These are phyloP conservation scores for Cryptosporidium muris DNA, from an alignment of 169 alveolate genomes.

Conservation along the genomic window DNA sequence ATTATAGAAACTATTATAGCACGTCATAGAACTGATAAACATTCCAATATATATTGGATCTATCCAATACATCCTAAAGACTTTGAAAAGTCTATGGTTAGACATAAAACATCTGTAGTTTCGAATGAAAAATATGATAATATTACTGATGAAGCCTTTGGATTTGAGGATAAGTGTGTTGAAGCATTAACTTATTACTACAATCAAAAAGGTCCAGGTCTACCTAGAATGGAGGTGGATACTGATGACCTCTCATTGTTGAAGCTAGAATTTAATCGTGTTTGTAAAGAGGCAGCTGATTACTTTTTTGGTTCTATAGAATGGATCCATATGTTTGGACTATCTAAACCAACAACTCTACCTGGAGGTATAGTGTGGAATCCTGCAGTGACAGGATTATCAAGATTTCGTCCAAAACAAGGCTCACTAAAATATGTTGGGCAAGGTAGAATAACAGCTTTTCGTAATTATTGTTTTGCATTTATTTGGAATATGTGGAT, in stretches of 20 bases:
- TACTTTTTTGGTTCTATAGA: constrained; percentile 58
- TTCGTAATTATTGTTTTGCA: constrained; percentile 62
- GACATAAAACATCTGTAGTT: constrained; percentile 9
- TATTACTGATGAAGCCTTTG: constrained; percentile 14
- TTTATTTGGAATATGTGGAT: constrained; percentile 61
- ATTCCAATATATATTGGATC: constrained; percentile 36
- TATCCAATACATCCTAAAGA: constrained; percentile 55
- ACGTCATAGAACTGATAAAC: constrained; percentile 12
- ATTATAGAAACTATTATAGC: constrained; percentile 46
- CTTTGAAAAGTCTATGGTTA: constrained; percentile 3
- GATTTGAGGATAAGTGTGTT: constrained; percentile 28
- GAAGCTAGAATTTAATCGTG: constrained; percentile 16
- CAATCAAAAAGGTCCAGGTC: neutral
- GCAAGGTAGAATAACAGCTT: constrained; percentile 23
- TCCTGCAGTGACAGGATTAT: constrained; percentile 63
- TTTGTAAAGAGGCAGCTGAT: constrained; percentile 62
- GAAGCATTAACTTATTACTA: constrained; percentile 25
- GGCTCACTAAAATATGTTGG: constrained; percentile 27
- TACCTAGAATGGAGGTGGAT: constrained; percentile 41
- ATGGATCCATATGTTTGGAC: constrained; percentile 50
- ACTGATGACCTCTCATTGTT: constrained; percentile 33
- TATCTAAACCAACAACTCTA: constrained; percentile 12
- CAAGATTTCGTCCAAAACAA: constrained; percentile 38
- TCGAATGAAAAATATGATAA: constrained; percentile 5
- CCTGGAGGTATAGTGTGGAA: constrained; percentile 3